These are phyloP conservation scores for Cryptosporidium sp. DNA, from an alignment of 169 alveolate genomes.

Conservation along the genomic window DNA sequence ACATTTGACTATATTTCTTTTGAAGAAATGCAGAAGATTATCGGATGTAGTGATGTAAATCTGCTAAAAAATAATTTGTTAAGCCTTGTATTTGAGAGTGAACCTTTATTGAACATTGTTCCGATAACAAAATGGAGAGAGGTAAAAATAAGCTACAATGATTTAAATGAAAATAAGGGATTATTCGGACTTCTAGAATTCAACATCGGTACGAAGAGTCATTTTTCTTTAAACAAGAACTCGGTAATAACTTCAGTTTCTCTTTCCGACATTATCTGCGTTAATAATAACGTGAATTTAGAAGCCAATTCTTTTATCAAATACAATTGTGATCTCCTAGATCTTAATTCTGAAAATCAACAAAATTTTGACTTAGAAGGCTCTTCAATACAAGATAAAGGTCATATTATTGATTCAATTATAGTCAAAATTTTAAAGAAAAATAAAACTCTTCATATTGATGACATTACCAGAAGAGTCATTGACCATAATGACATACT, in stretches of 20 bases:
- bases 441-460: constrained; percentile 45
- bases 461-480: constrained; percentile 33
- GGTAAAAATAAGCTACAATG: not conserved
- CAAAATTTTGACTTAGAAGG: not conserved
- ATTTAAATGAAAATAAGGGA: constrained; percentile 22
- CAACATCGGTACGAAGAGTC: not conserved
- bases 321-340: not conserved
- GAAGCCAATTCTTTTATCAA: not conserved
- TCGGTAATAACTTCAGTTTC: not conserved
- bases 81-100: constrained; percentile 19
- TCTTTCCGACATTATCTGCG: constrained; percentile 3
- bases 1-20: constrained; percentile 47
- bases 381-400: constrained; percentile 5
- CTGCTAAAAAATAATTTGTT: constrained; percentile 23
- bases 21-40: constrained; percentile 30
- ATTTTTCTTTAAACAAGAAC: not conserved
- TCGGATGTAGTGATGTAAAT: constrained; percentile 35
- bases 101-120: constrained; percentile 1
- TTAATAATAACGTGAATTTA: not conserved
- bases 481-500: not conserved
- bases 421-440: constrained; percentile 44
- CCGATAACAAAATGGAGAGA: constrained; percentile 18
- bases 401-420: constrained; percentile 46
- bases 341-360: not conserved
- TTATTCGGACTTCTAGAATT: not conserved